A percentile compares a stretch with the other conserved stretches of the same genome.
phyloP scores from a whole-genome alignment of 345 rosid genomes.

The Luvunga scandens region DNA sequence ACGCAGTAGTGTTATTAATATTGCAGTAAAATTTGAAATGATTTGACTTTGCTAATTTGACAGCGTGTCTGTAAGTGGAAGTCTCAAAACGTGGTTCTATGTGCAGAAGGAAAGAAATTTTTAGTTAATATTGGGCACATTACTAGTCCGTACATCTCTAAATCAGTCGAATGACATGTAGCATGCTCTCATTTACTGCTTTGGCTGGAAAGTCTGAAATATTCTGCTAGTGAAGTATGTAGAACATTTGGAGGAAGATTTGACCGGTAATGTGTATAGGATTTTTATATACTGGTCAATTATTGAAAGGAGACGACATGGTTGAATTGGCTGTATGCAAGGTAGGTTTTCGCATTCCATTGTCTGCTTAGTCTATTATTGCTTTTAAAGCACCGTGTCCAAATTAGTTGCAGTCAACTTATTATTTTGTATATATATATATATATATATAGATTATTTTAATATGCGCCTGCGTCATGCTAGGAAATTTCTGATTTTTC shows the following conservation, averaged over 20 bases:
- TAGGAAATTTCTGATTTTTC: background rate
- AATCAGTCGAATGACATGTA: background rate
- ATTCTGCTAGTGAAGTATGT: background rate
- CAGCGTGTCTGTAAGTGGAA: background rate
- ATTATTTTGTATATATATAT: too few relatives aligned
- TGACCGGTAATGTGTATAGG: background rate
- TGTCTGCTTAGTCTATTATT: background rate
- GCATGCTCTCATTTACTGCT: background rate
- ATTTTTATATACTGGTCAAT: background rate
- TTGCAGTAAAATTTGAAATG: background rate
- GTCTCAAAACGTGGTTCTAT: background rate
- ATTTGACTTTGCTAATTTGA: slow-evolving; percentile 3
- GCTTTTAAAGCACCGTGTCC: background rate
- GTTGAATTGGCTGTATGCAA: background rate
- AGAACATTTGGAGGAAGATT: background rate
- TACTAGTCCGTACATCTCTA: background rate
- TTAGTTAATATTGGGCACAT: background rate
- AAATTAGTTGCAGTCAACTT: background rate
- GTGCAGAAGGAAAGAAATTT: background rate
- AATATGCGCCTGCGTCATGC: background rate
- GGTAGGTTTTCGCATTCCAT: background rate
- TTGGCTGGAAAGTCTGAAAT: background rate
- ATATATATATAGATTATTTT: too few relatives aligned
- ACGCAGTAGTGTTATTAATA: background rate
- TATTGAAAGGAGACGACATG: slow-evolving; percentile 4